A percentile compares a stretch with the other conserved stretches of the same genome.
phyloP scores from a whole-genome alignment of 495 filamentous ascomycete genomes.

The Neurospora tetrasperma region DNA sequence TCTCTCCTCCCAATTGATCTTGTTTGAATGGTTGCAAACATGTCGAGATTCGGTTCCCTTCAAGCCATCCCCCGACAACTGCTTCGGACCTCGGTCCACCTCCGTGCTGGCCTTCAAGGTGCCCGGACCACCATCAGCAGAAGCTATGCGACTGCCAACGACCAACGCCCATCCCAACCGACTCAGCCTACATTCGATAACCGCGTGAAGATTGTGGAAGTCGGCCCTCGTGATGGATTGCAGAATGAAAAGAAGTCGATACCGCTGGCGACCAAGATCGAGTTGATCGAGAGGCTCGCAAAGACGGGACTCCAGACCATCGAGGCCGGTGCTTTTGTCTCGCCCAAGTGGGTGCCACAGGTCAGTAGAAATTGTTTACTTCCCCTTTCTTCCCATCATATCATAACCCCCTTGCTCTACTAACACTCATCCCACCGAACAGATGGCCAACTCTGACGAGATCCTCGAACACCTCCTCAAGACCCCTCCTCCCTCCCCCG shows the following conservation, averaged over 20 bases:
- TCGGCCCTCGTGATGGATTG: conserved; percentile 86
- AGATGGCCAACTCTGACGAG: conserved; percentile 89
- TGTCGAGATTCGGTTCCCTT: conserved; percentile 15
- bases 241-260: conserved; percentile 91
- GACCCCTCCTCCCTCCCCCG: conserved; percentile 51
- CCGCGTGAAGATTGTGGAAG: conserved; percentile 69
- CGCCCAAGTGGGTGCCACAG: conserved; percentile 97
- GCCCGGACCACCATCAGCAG: conserved; percentile 8
- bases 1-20: neutral
- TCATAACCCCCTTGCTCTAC: neutral
- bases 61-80: conserved; percentile 8
- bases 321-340: conserved; percentile 91
- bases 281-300: conserved; percentile 71
- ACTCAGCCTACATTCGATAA: conserved; percentile 29
- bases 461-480: conserved; percentile 69
- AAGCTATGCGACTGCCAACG: conserved; percentile 27
- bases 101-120: neutral
- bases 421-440: neutral
- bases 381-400: neutral
- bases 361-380: conserved; percentile 33
- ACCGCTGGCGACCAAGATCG: conserved; percentile 70
- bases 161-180: conserved; percentile 11
- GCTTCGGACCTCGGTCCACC: neutral
- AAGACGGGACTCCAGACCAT: conserved; percentile 77
- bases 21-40: conserved; percentile 1